These are phyloP conservation scores for Vitis hybrid DNA, from an alignment of 177 flowering plant genomes.

Conservation along the genomic window DNA sequence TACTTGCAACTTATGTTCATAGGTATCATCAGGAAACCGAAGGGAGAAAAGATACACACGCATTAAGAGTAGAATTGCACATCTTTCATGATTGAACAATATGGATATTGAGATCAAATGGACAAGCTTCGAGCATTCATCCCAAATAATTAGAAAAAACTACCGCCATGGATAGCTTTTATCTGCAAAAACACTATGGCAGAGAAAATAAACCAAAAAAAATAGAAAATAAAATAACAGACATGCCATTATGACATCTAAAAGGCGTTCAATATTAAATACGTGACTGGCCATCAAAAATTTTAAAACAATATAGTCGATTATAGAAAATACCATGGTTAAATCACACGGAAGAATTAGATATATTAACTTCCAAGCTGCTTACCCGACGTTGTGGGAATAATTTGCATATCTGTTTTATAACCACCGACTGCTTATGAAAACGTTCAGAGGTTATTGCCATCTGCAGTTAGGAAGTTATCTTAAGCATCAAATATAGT, in stretches of 20 bases:
- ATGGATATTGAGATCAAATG: no score
- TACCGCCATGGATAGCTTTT: no score
- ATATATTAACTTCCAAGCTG: not conserved
- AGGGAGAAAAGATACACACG: not conserved
- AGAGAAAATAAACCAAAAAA: no score
- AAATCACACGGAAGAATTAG: not conserved
- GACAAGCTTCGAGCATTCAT: no score
- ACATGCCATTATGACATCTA: no score
- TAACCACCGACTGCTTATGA: constrained; percentile 83
- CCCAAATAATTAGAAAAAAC: no score
- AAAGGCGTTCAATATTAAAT: no score
- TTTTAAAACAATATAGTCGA: not conserved
- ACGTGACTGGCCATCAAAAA: no score
- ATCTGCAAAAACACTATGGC: no score
- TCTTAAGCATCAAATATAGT: constrained; percentile 5
- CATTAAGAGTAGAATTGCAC: not conserved
- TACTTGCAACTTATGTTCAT: not conserved
- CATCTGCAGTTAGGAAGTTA: constrained; percentile 51
- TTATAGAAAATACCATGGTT: not conserved
- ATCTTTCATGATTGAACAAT: not conserved
- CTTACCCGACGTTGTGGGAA: constrained; percentile 94
- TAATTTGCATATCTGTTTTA: constrained; percentile 90
- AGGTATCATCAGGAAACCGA: not conserved
- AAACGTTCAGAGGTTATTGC: constrained; percentile 85
- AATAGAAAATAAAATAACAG: no score